These are phyloP conservation scores for Hemileccinum hortonii DNA, from an alignment of 1,284 basidiomycete genomes.

Conservation along the genomic window DNA sequence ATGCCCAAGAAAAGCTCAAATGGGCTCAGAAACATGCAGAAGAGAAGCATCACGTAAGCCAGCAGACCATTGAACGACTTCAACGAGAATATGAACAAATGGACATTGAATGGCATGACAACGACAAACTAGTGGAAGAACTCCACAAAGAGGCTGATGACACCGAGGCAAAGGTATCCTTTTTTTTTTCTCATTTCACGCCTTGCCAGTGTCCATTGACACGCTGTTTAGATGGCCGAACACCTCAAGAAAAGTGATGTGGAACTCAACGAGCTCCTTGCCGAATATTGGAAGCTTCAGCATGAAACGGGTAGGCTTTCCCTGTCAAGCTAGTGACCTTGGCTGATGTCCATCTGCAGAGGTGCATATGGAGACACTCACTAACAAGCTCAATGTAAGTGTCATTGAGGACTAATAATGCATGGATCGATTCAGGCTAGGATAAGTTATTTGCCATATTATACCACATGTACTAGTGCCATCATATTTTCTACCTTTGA, in stretches of 20 bases:
- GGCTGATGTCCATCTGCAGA: conserved; percentile 41
- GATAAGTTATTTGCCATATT: conserved; percentile 23
- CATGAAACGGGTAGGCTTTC: conserved; percentile 64
- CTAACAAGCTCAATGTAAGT: conserved; percentile 63
- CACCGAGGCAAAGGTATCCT: conserved; percentile 57
- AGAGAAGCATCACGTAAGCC: conserved; percentile 68
- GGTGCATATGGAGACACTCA: conserved; percentile 78
- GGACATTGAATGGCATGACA: conserved; percentile 68
- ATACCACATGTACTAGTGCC: conserved; percentile 17
- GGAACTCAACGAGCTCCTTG: conserved; percentile 74
- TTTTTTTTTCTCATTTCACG: not conserved
- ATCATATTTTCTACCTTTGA: not conserved
- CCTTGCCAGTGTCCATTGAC: conserved; percentile 2
- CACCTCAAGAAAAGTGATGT: conserved; percentile 70
- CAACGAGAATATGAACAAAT: conserved; percentile 76
- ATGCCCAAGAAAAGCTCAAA: conserved; percentile 75
- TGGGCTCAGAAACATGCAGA: conserved; percentile 72
- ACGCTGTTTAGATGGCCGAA: conserved; percentile 58
- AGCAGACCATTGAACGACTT: conserved; percentile 67
- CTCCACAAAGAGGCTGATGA: conserved; percentile 64
- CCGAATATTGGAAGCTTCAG: conserved; percentile 78
- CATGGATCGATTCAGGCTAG: conserved; percentile 1
- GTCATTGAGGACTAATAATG: conserved; percentile 40
- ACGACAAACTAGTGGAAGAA: conserved; percentile 74
- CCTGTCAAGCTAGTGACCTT: conserved; percentile 6